Percentiles rank a stretch among this genome's conserved stretches.
phyloP scores from a whole-genome alignment of 345 rosid genomes.

The Melaleuca alternifolia region DNA sequence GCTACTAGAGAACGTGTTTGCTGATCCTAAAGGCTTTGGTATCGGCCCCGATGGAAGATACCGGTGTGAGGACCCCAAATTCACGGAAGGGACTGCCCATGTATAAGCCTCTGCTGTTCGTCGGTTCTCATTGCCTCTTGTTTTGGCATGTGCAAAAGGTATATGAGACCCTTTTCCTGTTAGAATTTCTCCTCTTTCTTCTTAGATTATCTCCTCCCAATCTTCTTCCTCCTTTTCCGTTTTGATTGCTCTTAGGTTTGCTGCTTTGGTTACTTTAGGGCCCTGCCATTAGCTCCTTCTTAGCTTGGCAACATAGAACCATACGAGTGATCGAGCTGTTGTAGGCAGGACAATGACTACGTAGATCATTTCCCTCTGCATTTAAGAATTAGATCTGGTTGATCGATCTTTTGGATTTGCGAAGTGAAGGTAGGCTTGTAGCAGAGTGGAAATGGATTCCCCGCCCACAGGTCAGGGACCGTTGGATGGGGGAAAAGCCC shows the following conservation, averaged over 20 bases:
- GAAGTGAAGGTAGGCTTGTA: not conserved
- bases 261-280: not conserved
- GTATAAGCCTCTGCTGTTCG: constrained; percentile 4
- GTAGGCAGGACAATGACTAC: not conserved
- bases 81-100: constrained; percentile 47
- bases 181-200: not conserved
- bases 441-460: too few species aligned
- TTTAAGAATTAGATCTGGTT: not conserved
- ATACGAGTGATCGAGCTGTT: not conserved
- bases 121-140: not conserved
- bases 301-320: not conserved
- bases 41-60: constrained; percentile 39
- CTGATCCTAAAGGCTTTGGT: constrained; percentile 53
- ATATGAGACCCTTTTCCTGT: not conserved
- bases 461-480: too few species aligned
- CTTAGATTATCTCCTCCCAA: not conserved
- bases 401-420: not conserved
- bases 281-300: not conserved
- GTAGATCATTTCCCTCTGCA: not conserved
- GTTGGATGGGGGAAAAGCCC: too few species aligned
- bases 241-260: not conserved
- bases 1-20: constrained; percentile 45
- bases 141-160: not conserved
- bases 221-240: not conserved
- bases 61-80: constrained; percentile 51